phyloP scores from a whole-genome alignment of 2,329 filamentous ascomycete genomes.

The Colletotrichum higginsianum region DNA sequence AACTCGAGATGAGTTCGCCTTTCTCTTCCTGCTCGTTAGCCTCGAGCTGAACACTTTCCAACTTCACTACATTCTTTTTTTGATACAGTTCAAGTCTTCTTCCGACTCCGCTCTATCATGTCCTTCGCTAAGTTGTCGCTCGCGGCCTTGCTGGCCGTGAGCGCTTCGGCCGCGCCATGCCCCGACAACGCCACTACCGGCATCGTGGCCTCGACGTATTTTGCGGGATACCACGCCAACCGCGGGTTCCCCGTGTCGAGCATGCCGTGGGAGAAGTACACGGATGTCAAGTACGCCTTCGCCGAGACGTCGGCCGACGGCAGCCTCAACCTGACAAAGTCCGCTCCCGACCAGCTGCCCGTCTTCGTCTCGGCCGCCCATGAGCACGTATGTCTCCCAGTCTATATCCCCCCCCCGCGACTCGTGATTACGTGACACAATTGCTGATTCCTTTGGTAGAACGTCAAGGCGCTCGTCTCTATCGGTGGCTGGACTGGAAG shows the following conservation, averaged over 20 bases:
- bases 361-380: slow-evolving; percentile 25
- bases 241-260: slow-evolving; percentile 19
- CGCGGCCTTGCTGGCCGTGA: slow-evolving; percentile 31
- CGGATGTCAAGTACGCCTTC: slow-evolving; percentile 38
- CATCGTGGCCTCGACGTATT: slow-evolving; percentile 33
- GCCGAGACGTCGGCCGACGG: slow-evolving; percentile 32
- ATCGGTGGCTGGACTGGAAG: slow-evolving; percentile 41
- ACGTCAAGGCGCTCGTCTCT: slow-evolving; percentile 35
- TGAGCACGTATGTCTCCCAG: slow-evolving; percentile 5
- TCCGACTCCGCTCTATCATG: slow-evolving; percentile 3
- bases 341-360: slow-evolving; percentile 33
- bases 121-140: slow-evolving; percentile 31
- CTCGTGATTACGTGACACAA: background rate
- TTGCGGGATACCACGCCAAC: slow-evolving; percentile 38
- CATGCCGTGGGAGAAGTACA: slow-evolving; percentile 41
- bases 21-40: slow-evolving; percentile 4
- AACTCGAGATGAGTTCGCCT: fast-evolving
- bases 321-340: slow-evolving; percentile 31
- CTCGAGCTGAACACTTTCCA: slow-evolving; percentile 16
- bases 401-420: background rate
- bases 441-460: slow-evolving; percentile 9
- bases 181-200: slow-evolving; percentile 6
- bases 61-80: slow-evolving; percentile 32
- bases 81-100: background rate
- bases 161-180: slow-evolving; percentile 28